These are phyloP conservation scores for Aspergillus panamensis DNA, from an alignment of 495 filamentous ascomycete genomes.

Conservation along the genomic window DNA sequence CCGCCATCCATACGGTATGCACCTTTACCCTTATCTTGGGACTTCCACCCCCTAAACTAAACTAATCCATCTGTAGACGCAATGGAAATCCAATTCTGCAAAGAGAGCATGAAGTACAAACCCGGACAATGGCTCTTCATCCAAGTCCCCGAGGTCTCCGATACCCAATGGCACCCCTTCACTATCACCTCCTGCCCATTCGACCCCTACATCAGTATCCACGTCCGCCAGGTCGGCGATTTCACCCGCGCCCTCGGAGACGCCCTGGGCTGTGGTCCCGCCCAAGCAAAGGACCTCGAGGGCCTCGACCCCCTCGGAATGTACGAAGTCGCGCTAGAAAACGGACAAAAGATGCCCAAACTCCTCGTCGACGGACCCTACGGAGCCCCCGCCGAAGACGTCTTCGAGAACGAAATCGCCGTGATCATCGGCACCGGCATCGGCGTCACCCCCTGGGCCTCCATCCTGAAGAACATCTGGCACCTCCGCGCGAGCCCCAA, in stretches of 20 bases:
- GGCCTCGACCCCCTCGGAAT: conserved; percentile 90
- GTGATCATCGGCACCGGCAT: conserved; percentile 97
- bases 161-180: conserved; percentile 96
- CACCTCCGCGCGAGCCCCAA: conserved; percentile 84
- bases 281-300: conserved; percentile 81
- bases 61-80: conserved; percentile 56
- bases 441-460: conserved; percentile 95
- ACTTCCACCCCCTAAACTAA: conserved; percentile 29
- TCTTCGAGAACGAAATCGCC: conserved; percentile 98
- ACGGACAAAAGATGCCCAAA: conserved; percentile 83
- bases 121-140: conserved; percentile 97
- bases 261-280: conserved; percentile 83
- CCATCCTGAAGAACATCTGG: conserved; percentile 98
- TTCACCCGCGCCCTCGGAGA: conserved; percentile 87
- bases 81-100: conserved; percentile 95
- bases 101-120: conserved; percentile 97
- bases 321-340: conserved; percentile 96
- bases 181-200: conserved; percentile 98
- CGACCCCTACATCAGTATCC: conserved; percentile 89
- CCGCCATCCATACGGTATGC: conserved; percentile 91
- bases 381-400: conserved; percentile 85
- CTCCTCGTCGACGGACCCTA: conserved; percentile 95
- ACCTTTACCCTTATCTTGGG: neutral
- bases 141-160: conserved; percentile 83
- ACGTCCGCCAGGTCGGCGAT: conserved; percentile 94